Conservation (phyloP, 139 green algal genomes). For the Chlamydomonas sp. region DNA sequence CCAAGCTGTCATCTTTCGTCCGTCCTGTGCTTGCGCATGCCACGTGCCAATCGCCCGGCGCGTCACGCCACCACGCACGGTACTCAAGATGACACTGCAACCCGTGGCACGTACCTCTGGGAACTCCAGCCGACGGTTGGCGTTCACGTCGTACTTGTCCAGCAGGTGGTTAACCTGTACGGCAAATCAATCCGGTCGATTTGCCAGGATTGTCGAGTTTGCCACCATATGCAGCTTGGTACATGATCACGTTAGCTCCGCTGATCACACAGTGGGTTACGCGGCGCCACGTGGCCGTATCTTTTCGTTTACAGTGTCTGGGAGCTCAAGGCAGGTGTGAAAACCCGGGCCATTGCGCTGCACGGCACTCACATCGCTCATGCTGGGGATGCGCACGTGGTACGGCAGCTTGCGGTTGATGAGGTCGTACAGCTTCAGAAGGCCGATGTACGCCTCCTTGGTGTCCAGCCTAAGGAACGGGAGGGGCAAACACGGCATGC, state of each 20-base stretch:
- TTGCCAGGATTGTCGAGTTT: no score
- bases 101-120: not conserved
- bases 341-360: no score
- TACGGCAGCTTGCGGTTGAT: slow-evolving; percentile 46
- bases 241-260: no score
- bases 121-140: slow-evolving; percentile 22
- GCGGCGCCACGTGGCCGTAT: no score
- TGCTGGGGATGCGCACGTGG: slow-evolving; percentile 29
- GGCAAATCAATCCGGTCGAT: not conserved
- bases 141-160: slow-evolving; percentile 26
- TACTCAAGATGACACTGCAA: no score
- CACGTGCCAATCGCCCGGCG: not conserved
- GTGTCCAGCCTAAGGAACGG: slow-evolving; percentile 16
- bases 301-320: no score
- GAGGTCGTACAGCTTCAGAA: slow-evolving; percentile 44
- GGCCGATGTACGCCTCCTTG: slow-evolving; percentile 45
- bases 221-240: no score
- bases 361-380: not conserved
- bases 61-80: not conserved
- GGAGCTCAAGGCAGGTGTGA: no score
- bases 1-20: no score
- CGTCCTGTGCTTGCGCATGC: no score
- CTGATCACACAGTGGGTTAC: no score
- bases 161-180: slow-evolving; percentile 21
- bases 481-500: not conserved